Conservation (phyloP, 2,329 filamentous ascomycete genomes). For the Diaporthe amygdali region DNA sequence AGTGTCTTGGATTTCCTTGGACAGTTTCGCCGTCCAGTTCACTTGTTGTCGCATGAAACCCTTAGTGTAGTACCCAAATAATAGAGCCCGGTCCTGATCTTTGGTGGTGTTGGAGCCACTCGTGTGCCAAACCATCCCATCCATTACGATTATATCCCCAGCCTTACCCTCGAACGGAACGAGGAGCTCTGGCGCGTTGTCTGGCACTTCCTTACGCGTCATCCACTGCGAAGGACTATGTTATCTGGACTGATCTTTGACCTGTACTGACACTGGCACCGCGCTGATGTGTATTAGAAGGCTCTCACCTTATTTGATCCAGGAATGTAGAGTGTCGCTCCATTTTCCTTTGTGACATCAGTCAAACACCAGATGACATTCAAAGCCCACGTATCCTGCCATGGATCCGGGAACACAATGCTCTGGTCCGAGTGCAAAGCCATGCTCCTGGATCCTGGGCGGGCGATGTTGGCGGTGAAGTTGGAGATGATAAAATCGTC, state of each 20-base stretch:
- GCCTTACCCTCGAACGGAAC: constrained; percentile 38
- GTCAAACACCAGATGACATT: constrained; percentile 39
- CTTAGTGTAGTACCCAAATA: constrained; percentile 39
- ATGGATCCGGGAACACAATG: constrained; percentile 39
- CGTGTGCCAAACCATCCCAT: constrained; percentile 40
- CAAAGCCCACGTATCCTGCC: constrained; percentile 30
- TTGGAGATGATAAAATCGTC: constrained; percentile 38
- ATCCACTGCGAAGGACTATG: not conserved
- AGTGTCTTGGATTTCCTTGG: constrained; percentile 33
- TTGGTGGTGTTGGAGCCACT: constrained; percentile 37
- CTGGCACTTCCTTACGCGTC: constrained; percentile 22
- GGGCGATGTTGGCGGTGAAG: constrained; percentile 42
- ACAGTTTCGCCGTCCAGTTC: constrained; percentile 37
- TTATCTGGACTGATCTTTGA: not conserved
- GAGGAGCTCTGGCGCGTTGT: constrained; percentile 34
- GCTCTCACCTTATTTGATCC: constrained; percentile 24
- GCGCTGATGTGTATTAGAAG: not conserved
- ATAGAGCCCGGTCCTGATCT: constrained; percentile 37
- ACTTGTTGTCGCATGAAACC: constrained; percentile 36
- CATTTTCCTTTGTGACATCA: constrained; percentile 36
- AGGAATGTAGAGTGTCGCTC: constrained; percentile 31
- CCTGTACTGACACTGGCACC: not conserved
- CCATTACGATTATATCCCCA: constrained; percentile 39
- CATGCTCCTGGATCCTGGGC: constrained; percentile 37
- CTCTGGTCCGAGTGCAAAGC: constrained; percentile 40